Base-by-base conservation (phyloP, 176 grass and related monocot genomes). In the Musa schizocarpa region DNA sequence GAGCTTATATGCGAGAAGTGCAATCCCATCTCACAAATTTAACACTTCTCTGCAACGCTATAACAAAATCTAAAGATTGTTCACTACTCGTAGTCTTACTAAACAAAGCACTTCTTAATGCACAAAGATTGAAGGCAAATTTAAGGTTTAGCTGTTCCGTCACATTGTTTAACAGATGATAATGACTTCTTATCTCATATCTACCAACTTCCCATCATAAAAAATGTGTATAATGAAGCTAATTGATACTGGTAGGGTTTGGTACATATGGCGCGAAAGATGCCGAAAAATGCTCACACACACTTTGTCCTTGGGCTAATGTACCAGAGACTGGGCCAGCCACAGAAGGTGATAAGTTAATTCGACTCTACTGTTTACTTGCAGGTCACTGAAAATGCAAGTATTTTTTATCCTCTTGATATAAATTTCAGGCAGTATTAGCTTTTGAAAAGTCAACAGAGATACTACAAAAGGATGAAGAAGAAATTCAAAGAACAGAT, bases 281-380 rank as follows among this genome's bases (percentile, higher is more conserved):
- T 89, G 88, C 88, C 80, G 24, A 98, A 98, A 67, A 98, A 98
- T 87, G 95, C 90, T 25, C 95, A 98, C 75, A 88, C 88, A 0
- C 95, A 99, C 82, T 99, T 91, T 84, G 89, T 99, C 74, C 82
- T 99, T 71, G 95, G 95, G 56, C 82, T 99, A 52, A 99, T 94
- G 90, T 99, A 99, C 82, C 95, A 99, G 84, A 91, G 95, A 76
- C 84, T 99, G 85, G 90, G 95, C 82, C 90, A 99, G 84, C 88
- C 86, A 83, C 95, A 92, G 70, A 99, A 99, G 95, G 95, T 94
- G 82, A 78, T 76, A 68, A 58, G 9, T 61, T 23, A 55, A 68
- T 52, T 78, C 67, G 63, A 77, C 54, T 64, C 34, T 62, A 57
- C 6, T 74, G 1, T 51, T 81, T 72, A 80, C 17, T 19, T 72